A percentile compares a stretch with the other conserved stretches of the same genome.
Conservation (phyloP, 163 green algal genomes). For the Scenedesmus sp. region DNA sequence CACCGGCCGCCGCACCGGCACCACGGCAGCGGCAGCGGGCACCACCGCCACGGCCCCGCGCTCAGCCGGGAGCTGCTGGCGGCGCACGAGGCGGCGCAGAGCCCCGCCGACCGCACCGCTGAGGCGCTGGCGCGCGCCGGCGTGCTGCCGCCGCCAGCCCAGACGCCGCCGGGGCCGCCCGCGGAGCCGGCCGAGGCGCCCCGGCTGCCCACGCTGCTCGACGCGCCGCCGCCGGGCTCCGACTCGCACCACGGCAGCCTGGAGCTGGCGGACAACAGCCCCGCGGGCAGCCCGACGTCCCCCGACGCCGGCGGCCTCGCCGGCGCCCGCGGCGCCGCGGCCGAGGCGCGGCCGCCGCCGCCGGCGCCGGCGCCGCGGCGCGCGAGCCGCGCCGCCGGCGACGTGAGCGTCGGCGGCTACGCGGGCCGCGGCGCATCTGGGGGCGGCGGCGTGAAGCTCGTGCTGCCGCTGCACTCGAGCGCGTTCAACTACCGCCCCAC, state of each 20-base stretch:
- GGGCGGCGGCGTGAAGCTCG: constrained; percentile 3
- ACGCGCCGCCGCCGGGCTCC: background rate
- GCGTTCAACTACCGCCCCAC: constrained; percentile 24
- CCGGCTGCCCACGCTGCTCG: background rate
- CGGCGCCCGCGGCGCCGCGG: background rate
- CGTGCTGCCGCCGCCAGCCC: too few relatives aligned
- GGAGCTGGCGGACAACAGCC: too few relatives aligned
- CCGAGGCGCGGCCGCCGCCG: background rate
- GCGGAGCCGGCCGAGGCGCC: background rate
- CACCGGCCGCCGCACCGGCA: too few relatives aligned
- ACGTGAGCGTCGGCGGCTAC: background rate
- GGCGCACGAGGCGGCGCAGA: too few relatives aligned
- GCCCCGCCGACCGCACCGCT: too few relatives aligned
- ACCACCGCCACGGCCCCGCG: too few relatives aligned
- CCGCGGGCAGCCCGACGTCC: too few relatives aligned
- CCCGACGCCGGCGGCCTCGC: too few relatives aligned
- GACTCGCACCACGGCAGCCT: background rate
- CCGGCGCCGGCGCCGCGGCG: background rate
- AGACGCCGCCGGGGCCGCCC: too few relatives aligned
- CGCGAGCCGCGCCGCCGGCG: background rate
- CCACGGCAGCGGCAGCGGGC: too few relatives aligned
- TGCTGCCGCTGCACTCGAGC: constrained; percentile 18
- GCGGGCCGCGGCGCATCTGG: background rate
- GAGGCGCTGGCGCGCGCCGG: too few relatives aligned
- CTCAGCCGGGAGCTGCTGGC: too few relatives aligned